These are phyloP conservation scores for Sinapis alba DNA, from an alignment of 441 rosid genomes.

Conservation along the genomic window DNA sequence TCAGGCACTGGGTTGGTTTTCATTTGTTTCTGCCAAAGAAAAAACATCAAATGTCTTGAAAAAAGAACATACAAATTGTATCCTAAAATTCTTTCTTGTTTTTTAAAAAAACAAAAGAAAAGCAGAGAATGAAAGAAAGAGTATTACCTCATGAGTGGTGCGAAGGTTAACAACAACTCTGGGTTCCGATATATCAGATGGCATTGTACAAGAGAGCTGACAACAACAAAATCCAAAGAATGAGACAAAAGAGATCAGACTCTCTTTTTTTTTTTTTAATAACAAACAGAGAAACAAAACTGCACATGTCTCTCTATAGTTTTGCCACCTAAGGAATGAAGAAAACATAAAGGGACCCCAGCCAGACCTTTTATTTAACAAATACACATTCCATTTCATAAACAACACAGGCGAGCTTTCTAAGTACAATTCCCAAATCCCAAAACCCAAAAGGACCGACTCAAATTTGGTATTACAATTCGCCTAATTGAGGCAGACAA, in stretches of 20 bases:
- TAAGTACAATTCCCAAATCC: no score
- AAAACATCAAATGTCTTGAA: background rate
- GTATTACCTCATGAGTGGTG: constrained; percentile 66
- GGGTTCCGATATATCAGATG: constrained; percentile 67
- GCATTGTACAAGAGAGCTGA: constrained; percentile 46
- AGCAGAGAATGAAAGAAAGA: constrained; percentile 4
- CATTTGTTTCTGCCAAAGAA: constrained; percentile 66
- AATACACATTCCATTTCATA: constrained; percentile 4
- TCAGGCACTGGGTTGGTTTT: constrained; percentile 55
- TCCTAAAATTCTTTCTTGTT: background rate
- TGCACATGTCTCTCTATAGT: constrained; percentile 12
- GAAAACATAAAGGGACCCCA: background rate
- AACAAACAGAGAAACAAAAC: constrained; percentile 4
- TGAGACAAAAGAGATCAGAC: constrained; percentile 25
- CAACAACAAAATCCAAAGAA: constrained; percentile 34
- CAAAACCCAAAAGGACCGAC: no score
- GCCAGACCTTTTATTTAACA: background rate
- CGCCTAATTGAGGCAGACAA: no score
- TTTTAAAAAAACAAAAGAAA: background rate
- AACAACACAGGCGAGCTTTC: constrained; percentile 19
- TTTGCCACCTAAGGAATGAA: constrained; percentile 17
- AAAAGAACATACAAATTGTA: background rate
- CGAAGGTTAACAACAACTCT: constrained; percentile 59
- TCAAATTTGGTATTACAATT: no score
- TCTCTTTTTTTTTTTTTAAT: background rate